phyloP scores from a whole-genome alignment of 2,329 filamentous ascomycete species.

The Colletotrichum sp. region DNA sequence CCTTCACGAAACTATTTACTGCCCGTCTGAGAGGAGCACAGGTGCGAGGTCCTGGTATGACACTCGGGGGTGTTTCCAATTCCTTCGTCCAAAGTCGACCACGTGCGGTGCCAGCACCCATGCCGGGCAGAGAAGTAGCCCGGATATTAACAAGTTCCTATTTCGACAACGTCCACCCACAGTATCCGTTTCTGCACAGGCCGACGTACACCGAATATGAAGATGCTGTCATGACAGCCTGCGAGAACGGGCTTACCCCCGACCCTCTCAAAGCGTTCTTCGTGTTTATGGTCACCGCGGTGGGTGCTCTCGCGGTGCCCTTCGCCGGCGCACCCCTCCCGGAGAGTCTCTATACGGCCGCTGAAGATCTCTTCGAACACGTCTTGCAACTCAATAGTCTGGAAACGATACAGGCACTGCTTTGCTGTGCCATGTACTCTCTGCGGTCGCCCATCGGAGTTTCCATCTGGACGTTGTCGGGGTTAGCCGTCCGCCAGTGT shows the following conservation, averaged over 20 bases:
- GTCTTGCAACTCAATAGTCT: constrained; percentile 25
- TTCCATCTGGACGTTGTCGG: constrained; percentile 32
- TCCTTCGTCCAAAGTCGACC: neutral
- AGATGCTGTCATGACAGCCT: neutral
- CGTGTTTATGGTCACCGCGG: neutral
- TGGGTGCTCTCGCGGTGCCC: neutral
- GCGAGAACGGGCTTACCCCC: neutral
- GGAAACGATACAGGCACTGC: constrained; percentile 30
- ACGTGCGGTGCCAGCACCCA: neutral
- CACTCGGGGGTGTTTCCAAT: neutral
- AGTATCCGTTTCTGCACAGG: neutral
- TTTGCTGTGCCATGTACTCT: constrained; percentile 33
- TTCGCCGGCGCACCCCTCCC: neutral
- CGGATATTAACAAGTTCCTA: neutral
- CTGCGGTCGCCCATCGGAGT: constrained; percentile 28
- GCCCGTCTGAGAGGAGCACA: neutral
- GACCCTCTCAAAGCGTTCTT: neutral
- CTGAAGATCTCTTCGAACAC: neutral
- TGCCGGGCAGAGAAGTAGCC: neutral
- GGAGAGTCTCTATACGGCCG: neutral
- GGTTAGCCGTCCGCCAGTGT: constrained; percentile 34
- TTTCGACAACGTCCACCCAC: neutral
- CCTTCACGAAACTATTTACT: constrained; percentile 27
- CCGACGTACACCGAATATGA: neutral
- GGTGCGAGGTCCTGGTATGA: neutral